phyloP scores from a whole-genome alignment of 345 rosid species.

The Citrus reticulata region DNA sequence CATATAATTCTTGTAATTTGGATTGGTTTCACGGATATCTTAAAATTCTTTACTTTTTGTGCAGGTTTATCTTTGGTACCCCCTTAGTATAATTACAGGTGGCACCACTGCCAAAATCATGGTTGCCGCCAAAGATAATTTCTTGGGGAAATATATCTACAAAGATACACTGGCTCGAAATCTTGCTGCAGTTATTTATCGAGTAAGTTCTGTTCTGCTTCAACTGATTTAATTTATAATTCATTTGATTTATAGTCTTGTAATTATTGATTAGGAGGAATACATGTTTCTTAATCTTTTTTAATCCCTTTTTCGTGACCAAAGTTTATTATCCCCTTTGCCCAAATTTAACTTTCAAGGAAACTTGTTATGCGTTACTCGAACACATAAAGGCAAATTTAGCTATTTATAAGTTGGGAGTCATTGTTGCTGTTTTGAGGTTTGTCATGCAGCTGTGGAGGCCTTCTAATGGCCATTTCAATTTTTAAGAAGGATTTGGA shows the following conservation, averaged over 20 bases:
- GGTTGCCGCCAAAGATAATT: slow-evolving; percentile 93
- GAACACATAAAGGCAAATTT: neutral
- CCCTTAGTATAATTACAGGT: slow-evolving; percentile 72
- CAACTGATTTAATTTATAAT: neutral
- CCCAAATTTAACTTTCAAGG: neutral
- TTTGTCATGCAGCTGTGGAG: neutral
- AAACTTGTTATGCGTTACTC: neutral
- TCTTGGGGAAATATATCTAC: slow-evolving; percentile 87
- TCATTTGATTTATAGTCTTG: neutral
- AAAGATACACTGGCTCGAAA: slow-evolving; percentile 88
- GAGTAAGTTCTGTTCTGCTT: slow-evolving; percentile 35
- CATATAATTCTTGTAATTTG: no score
- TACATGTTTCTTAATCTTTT: neutral
- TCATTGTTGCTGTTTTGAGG: neutral
- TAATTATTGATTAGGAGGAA: neutral
- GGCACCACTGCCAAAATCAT: slow-evolving; percentile 97
- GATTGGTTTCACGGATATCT: no score
- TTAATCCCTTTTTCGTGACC: no score
- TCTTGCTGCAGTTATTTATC: slow-evolving; percentile 88
- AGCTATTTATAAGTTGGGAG: neutral
- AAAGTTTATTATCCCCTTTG: neutral
- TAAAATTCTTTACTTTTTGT: slow-evolving; percentile 4
- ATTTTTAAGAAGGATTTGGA: neutral
- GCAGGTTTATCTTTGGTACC: slow-evolving; percentile 93
- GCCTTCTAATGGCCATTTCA: neutral